Evolutionary conservation across 352 stramenopile species (phyloP).

Genomic region (Pythium rhizo-oryzae): DNA sequence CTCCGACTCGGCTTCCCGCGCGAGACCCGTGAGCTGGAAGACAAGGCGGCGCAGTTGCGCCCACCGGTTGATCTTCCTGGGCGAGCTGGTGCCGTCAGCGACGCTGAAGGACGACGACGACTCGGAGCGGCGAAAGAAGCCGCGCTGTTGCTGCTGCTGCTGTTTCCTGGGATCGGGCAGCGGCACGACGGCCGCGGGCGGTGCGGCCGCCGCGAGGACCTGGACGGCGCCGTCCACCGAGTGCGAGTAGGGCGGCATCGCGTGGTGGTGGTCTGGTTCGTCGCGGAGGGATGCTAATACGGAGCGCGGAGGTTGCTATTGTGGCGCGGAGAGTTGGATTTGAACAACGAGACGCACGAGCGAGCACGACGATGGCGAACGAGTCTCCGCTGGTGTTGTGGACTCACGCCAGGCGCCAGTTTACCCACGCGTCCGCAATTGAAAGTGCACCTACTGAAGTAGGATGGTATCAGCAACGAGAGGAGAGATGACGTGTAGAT

Average conservation of each 20-base stretch:
- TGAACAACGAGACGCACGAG: too few relatives aligned
- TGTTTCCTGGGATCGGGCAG: background rate
- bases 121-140: background rate
- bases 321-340: too few relatives aligned
- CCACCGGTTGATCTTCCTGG: constrained; percentile 25
- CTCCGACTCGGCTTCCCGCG: background rate
- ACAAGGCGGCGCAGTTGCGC: constrained; percentile 25
- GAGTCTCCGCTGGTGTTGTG: too few relatives aligned
- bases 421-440: background rate
- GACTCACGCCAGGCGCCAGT: background rate
- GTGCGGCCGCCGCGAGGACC: background rate
- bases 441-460: background rate
- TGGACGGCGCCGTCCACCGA: constrained; percentile 13
- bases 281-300: too few relatives aligned
- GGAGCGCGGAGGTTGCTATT: too few relatives aligned
- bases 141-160: background rate
- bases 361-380: too few relatives aligned
- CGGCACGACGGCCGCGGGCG: background rate
- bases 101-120: constrained; percentile 14
- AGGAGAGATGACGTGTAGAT: background rate
- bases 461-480: background rate
- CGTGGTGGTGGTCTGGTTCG: too few relatives aligned
- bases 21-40: constrained; percentile 17
- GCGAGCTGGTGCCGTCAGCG: background rate
- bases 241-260: constrained; percentile 19